Evolutionary conservation across 2,329 filamentous ascomycete genomes (phyloP).

Genomic region (Xylaria sp.): DNA sequence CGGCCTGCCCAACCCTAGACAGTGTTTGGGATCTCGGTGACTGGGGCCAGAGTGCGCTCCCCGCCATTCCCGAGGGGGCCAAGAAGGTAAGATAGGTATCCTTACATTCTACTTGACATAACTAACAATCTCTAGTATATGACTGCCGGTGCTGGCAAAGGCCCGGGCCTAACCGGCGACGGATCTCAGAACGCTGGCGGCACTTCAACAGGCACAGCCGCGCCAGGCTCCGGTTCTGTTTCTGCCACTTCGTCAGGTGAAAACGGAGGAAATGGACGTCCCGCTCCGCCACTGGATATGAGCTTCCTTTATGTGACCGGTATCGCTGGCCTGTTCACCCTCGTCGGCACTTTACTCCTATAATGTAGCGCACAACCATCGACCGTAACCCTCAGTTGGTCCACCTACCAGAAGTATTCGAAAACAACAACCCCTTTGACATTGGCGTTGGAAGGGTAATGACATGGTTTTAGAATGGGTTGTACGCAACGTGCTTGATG

Average conservation of each 20-base stretch:
- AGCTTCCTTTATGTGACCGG: constrained; percentile 50
- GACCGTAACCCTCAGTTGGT: neutral
- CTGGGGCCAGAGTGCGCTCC: constrained; percentile 56
- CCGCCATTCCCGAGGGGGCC: constrained; percentile 62
- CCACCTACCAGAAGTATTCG: constrained; percentile 8
- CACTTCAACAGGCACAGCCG: constrained; percentile 56
- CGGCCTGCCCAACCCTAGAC: constrained; percentile 61
- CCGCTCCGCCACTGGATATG: constrained; percentile 51
- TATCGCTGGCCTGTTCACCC: constrained; percentile 50
- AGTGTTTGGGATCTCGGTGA: constrained; percentile 61
- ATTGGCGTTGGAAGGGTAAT: constrained; percentile 27
- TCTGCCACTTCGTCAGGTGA: constrained; percentile 52
- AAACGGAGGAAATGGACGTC: constrained; percentile 46
- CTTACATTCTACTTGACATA: neutral
- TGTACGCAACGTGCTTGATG: constrained; percentile 13
- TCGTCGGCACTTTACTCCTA: constrained; percentile 54
- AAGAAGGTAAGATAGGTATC: constrained; percentile 45
- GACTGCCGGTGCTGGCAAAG: constrained; percentile 62
- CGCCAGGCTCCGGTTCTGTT: constrained; percentile 53
- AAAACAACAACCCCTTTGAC: neutral
- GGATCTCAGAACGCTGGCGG: constrained; percentile 65
- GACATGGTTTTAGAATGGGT: constrained; percentile 16
- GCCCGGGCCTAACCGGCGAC: constrained; percentile 62
- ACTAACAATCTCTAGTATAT: constrained; percentile 55
- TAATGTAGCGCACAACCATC: constrained; percentile 40